These are phyloP conservation scores for Plasmodium knowlesi DNA, from an alignment of 169 alveolate genomes.

Conservation along the genomic window DNA sequence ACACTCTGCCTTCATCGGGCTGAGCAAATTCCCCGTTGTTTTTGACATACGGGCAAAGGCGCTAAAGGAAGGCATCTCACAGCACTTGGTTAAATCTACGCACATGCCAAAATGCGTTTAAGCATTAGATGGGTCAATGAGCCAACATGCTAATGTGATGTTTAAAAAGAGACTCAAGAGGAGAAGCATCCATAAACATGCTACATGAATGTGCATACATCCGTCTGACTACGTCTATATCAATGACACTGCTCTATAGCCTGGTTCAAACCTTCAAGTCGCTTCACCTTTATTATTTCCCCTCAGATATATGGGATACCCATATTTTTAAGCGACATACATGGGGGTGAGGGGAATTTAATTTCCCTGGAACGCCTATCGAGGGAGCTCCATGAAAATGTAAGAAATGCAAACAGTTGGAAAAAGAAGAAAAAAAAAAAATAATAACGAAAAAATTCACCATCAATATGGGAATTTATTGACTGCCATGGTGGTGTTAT, in stretches of 20 bases:
- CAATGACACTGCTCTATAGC: background rate
- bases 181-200: background rate
- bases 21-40: slow-evolving; percentile 20
- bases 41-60: slow-evolving; percentile 72
- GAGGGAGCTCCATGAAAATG: slow-evolving; percentile 54
- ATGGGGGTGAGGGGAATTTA: slow-evolving; percentile 22
- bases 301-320: slow-evolving; percentile 72
- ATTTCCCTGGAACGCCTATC: slow-evolving; percentile 37
- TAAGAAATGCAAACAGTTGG: background rate
- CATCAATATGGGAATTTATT: background rate
- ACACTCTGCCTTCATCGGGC: slow-evolving; percentile 12
- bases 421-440: slow-evolving; percentile 1
- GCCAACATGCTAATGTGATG: background rate
- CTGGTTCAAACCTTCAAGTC: background rate
- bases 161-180: background rate
- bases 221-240: background rate
- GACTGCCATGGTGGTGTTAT: background rate
- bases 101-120: background rate
- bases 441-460: background rate
- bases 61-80: slow-evolving; percentile 66
- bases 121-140: background rate
- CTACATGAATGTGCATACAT: background rate
- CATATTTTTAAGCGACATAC: slow-evolving; percentile 13
- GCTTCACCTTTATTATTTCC: background rate
- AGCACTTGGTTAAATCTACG: slow-evolving; percentile 41